Evolutionary conservation across 2,329 filamentous ascomycete species (phyloP).

Genomic region (Fusarium pilosicola): DNA sequence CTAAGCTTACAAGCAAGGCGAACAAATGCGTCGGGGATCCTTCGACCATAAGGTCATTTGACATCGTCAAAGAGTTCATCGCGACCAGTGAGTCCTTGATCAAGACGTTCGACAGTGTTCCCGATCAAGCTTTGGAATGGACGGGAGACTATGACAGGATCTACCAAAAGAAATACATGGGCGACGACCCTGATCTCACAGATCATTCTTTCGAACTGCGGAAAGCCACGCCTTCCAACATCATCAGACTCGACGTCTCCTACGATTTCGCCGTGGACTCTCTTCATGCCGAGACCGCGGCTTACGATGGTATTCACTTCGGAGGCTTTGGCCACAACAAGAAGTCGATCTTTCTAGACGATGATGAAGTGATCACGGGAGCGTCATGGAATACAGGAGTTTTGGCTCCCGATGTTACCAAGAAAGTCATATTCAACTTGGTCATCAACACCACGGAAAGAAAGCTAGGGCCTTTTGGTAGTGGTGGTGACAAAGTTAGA

Average conservation of each 20-base stretch:
- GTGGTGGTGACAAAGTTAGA: rapidly evolving
- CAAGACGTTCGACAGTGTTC: neutral
- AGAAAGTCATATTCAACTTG: neutral
- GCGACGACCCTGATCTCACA: neutral
- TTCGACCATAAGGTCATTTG: neutral
- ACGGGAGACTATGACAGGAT: neutral
- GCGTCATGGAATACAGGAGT: neutral
- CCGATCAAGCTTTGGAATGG: neutral
- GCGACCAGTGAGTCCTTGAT: neutral
- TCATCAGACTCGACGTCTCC: neutral
- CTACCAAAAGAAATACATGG: neutral
- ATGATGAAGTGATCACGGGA: neutral
- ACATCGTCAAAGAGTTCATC: neutral
- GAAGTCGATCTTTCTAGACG: neutral
- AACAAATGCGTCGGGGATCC: neutral
- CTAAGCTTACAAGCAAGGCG: neutral
- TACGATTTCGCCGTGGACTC: neutral
- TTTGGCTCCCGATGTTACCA: neutral
- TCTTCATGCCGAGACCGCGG: neutral
- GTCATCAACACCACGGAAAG: neutral
- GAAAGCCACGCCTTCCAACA: neutral
- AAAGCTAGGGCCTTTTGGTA: neutral
- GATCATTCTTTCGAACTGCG: neutral
- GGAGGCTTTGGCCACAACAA: neutral
- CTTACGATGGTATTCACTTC: neutral